phyloP scores from a whole-genome alignment of 768 basidiomycete species.

The Suillus sp. region DNA sequence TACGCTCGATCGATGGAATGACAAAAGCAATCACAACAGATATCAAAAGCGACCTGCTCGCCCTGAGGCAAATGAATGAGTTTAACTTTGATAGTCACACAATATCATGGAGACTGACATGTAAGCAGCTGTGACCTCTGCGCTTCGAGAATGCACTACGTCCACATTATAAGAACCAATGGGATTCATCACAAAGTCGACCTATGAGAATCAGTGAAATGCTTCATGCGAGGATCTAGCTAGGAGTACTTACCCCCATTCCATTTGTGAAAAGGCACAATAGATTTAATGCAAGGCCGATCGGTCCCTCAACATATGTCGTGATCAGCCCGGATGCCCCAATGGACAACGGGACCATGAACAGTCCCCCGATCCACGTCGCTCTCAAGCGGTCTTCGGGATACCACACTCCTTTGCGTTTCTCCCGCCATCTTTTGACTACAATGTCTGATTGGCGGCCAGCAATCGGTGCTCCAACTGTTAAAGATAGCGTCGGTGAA shows the following conservation, averaged over 20 bases:
- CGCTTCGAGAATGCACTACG: background rate
- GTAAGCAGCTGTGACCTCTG: background rate
- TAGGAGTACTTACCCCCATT: slow-evolving; percentile 49
- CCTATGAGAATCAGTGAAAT: slow-evolving; percentile 36
- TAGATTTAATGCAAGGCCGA: slow-evolving; percentile 54
- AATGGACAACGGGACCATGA: slow-evolving; percentile 57
- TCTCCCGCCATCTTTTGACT: slow-evolving; percentile 48
- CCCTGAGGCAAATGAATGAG: background rate
- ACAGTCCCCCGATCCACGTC: slow-evolving; percentile 44
- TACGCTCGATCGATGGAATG: slow-evolving; percentile 50
- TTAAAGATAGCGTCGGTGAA: background rate
- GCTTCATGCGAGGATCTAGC: background rate
- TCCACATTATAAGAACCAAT: slow-evolving; percentile 46
- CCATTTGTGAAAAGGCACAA: slow-evolving; percentile 65
- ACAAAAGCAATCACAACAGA: slow-evolving; percentile 41
- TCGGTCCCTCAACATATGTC: slow-evolving; percentile 47
- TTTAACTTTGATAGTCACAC: background rate
- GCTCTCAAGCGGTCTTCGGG: slow-evolving; percentile 71
- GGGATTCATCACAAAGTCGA: slow-evolving; percentile 58
- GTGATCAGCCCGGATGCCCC: slow-evolving; percentile 52
- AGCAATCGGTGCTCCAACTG: slow-evolving; percentile 62
- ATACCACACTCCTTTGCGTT: slow-evolving; percentile 58
- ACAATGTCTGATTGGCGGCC: slow-evolving; percentile 60
- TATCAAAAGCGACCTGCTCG: slow-evolving; percentile 20
- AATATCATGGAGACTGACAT: background rate